phyloP scores from a whole-genome alignment of 2,329 filamentous ascomycete species.

The Xylaria sp. region DNA sequence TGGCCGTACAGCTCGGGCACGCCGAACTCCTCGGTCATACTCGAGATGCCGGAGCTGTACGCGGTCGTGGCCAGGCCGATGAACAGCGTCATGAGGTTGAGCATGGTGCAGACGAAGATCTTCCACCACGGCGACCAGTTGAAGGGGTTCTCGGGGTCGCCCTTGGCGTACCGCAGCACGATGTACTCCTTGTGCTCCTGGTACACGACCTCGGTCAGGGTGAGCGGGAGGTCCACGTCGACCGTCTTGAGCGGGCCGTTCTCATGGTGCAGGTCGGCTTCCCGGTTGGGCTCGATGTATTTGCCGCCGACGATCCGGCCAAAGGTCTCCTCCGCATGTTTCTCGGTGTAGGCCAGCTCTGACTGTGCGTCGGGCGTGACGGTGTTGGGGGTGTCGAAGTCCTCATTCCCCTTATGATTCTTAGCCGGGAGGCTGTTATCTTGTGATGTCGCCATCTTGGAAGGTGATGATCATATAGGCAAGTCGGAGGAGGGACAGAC shows the following conservation, averaged over 20 bases:
- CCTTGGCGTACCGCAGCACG: conserved; percentile 48
- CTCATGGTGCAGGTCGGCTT: conserved; percentile 34
- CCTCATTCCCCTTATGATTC: not conserved
- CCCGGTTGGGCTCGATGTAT: conserved; percentile 38
- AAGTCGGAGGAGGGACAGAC: not conserved
- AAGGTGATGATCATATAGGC: not conserved
- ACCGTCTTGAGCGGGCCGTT: conserved; percentile 45
- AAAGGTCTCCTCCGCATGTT: conserved; percentile 8
- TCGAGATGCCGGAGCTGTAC: conserved; percentile 52
- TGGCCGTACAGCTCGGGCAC: conserved; percentile 46
- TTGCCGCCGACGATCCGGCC: conserved; percentile 45
- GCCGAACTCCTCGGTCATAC: conserved; percentile 49
- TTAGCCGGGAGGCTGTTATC: not conserved
- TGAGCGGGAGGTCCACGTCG: conserved; percentile 53
- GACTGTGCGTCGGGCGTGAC: conserved; percentile 2
- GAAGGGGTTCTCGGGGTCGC: conserved; percentile 54
- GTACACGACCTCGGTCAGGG: conserved; percentile 45
- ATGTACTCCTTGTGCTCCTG: conserved; percentile 49
- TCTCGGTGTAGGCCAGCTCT: not conserved
- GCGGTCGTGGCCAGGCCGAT: conserved; percentile 57
- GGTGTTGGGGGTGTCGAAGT: conserved; percentile 1
- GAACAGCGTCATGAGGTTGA: conserved; percentile 56
- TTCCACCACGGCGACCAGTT: conserved; percentile 51
- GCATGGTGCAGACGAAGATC: conserved; percentile 48
- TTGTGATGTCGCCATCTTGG: conserved; percentile 1